Evolutionary conservation across 164 flowering plant species (phyloP).

Genomic region (Magnolia changhungtana): DNA sequence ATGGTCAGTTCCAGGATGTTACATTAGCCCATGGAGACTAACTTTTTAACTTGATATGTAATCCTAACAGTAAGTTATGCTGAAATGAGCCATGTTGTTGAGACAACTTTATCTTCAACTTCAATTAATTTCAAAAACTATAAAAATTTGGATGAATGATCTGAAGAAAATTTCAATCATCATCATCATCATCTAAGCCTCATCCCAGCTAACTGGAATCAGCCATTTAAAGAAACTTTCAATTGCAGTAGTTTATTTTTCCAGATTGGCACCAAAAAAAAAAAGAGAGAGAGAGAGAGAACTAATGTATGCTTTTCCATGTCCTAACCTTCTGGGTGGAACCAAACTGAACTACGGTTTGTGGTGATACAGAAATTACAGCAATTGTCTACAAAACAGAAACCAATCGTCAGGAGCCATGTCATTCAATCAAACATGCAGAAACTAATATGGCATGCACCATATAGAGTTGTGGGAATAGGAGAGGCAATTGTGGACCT

Average conservation of each 20-base stretch:
- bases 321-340: constrained; percentile 65
- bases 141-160: not conserved
- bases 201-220: too few relatives aligned
- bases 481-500: not conserved
- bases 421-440: not conserved
- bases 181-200: too few relatives aligned
- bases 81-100: not conserved
- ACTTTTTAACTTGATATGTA: too few relatives aligned
- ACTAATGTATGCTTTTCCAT: not conserved
- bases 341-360: constrained; percentile 75
- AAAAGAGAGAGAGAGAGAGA: too few relatives aligned
- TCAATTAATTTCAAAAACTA: not conserved
- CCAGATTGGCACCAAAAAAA: not conserved
- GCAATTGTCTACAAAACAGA: constrained; percentile 72
- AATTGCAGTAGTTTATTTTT: too few relatives aligned
- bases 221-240: too few relatives aligned
- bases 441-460: not conserved
- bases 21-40: too few relatives aligned
- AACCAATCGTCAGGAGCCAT: constrained; percentile 7
- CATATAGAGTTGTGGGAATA: not conserved
- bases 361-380: constrained; percentile 53
- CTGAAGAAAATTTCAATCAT: not conserved
- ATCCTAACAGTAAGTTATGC: too few relatives aligned
- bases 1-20: not conserved
- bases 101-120: not conserved